Percentiles rank a stretch among this genome's conserved stretches.
phyloP scores from a whole-genome alignment of 2,329 filamentous ascomycete genomes.

The Nectriaceae sp. region DNA sequence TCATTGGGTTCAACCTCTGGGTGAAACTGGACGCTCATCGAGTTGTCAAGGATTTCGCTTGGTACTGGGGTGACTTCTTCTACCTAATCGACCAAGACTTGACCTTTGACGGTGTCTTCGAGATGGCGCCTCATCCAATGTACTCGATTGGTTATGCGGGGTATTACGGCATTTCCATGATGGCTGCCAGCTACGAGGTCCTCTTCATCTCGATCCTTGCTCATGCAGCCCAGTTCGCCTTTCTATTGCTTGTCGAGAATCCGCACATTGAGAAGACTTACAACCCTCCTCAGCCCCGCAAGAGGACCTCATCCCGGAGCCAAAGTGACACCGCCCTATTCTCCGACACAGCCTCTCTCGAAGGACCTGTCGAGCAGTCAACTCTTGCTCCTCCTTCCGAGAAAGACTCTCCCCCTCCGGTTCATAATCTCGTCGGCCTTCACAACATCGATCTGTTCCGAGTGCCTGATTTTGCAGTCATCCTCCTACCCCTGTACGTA shows the following conservation, averaged over 20 bases:
- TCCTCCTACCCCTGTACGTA: constrained; percentile 77
- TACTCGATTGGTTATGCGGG: constrained; percentile 98
- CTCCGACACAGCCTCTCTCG: constrained; percentile 25
- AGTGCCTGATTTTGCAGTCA: constrained; percentile 77
- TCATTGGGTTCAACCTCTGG: constrained; percentile 96
- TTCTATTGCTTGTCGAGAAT: constrained; percentile 89
- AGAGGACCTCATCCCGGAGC: constrained; percentile 43
- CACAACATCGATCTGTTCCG: constrained; percentile 87
- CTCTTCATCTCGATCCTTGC: constrained; percentile 95
- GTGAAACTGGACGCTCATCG: constrained; percentile 97
- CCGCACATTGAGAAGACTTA: constrained; percentile 98
- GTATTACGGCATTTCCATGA: constrained; percentile 97
- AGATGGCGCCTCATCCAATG: constrained; percentile 99
- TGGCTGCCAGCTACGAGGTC: constrained; percentile 97
- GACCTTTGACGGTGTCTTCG: constrained; percentile 97
- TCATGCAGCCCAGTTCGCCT: constrained; percentile 91
- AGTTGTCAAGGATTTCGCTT: constrained; percentile 98
- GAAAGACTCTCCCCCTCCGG: constrained; percentile 58
- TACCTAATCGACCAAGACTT: constrained; percentile 97
- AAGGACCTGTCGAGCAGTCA: constrained; percentile 23
- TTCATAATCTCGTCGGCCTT: constrained; percentile 82
- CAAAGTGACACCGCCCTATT: constrained; percentile 32
- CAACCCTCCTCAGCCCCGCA: constrained; percentile 81
- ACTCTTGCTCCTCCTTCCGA: constrained; percentile 19
- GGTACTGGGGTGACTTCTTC: constrained; percentile 99